phyloP scores from a whole-genome alignment of 768 basidiomycete genomes.

The Pilatotrama ljubarskyi region DNA sequence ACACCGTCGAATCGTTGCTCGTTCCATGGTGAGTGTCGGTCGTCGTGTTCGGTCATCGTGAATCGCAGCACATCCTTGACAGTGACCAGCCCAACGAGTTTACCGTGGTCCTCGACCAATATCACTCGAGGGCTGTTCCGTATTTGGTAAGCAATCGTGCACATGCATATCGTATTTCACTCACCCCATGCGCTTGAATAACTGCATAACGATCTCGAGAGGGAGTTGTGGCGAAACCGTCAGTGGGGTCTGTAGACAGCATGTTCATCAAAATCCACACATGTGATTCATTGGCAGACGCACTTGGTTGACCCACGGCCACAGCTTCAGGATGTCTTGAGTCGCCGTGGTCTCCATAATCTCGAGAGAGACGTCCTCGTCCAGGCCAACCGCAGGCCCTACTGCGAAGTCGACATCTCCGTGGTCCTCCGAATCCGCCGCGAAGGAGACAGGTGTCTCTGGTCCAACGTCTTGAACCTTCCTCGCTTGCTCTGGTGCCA shows the following conservation, averaged over 20 bases:
- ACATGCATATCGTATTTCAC: constrained; percentile 31
- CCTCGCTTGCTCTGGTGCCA: constrained; percentile 63
- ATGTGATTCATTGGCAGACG: constrained; percentile 21
- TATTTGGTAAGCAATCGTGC: neutral
- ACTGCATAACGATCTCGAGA: constrained; percentile 94
- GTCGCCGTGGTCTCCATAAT: constrained; percentile 61
- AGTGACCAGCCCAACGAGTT: constrained; percentile 82
- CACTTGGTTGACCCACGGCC: constrained; percentile 97
- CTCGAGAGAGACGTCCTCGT: constrained; percentile 68
- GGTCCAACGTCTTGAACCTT: constrained; percentile 59
- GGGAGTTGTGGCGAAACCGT: constrained; percentile 91
- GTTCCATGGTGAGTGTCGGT: constrained; percentile 28
- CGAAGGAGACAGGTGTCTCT: constrained; percentile 76
- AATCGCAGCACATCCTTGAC: constrained; percentile 95
- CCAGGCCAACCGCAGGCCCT: constrained; percentile 55
- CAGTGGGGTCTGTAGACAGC: constrained; percentile 73
- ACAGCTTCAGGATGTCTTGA: constrained; percentile 62
- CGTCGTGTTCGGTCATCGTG: constrained; percentile 45
- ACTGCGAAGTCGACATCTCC: constrained; percentile 48
- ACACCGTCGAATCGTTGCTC: constrained; percentile 30
- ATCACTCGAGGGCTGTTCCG: constrained; percentile 86
- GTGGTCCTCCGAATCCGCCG: constrained; percentile 49
- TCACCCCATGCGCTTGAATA: constrained; percentile 98
- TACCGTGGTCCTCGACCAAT: constrained; percentile 85
- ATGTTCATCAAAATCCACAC: neutral